These are phyloP conservation scores for Neurospora sp. DNA, from an alignment of 495 filamentous ascomycete genomes.

Conservation along the genomic window DNA sequence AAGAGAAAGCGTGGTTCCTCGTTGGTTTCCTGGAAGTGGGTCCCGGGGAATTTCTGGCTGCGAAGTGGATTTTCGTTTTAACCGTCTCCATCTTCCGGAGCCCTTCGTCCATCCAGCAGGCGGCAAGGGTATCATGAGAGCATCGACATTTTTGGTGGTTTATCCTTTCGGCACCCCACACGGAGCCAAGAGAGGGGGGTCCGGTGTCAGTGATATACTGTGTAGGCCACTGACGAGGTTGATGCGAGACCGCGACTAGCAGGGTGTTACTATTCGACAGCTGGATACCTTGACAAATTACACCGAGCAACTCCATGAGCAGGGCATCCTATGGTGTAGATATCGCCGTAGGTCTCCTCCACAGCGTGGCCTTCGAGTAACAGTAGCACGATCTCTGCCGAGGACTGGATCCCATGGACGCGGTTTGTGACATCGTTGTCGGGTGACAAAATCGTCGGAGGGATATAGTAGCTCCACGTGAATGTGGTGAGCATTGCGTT, in stretches of 20 bases:
- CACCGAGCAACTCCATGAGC: not conserved
- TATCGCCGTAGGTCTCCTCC: not conserved
- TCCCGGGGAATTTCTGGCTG: not conserved
- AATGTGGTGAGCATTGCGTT: not conserved
- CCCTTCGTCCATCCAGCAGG: not conserved
- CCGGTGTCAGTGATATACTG: not conserved
- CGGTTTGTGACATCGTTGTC: not conserved
- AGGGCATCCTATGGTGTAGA: not conserved
- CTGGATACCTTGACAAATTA: not conserved
- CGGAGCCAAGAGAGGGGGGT: not conserved
- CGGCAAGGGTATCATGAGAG: not conserved
- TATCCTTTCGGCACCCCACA: not conserved
- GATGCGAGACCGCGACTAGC: constrained; percentile 6
- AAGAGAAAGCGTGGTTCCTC: not conserved
- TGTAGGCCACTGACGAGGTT: not conserved
- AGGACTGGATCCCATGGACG: not conserved
- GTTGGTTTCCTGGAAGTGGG: not conserved
- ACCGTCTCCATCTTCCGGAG: not conserved
- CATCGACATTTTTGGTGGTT: not conserved
- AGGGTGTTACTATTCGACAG: constrained; percentile 8
- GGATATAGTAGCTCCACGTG: not conserved
- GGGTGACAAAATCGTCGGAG: not conserved
- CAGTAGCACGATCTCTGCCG: not conserved
- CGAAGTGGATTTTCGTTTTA: not conserved
- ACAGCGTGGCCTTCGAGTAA: not conserved